Evolutionary conservation across 768 basidiomycete genomes (phyloP), one percentile per base, ranked within the genome.

Genomic region (Boletus sp.): DNA sequence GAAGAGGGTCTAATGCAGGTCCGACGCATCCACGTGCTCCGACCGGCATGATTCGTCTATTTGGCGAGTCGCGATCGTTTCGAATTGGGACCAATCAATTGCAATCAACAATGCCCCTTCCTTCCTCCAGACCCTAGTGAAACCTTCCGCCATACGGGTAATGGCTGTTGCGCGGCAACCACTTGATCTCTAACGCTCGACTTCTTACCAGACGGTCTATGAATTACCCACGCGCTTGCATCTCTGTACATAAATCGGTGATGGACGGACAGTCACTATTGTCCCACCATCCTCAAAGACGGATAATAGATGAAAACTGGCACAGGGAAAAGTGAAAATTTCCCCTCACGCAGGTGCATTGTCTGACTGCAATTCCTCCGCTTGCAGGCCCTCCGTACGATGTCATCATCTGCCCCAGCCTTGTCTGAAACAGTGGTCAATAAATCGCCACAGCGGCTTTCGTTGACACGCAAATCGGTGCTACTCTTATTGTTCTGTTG

Each of bases 401-500:
- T 69, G 64, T 43, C 35, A 13, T 27, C 41, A 50, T 41, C 47
- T 38, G 11, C 41, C 2, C 15, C 40, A 19, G 7, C 29, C 21
- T 42, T 50, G 2, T 7, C 19, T 19, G 45, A 53, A 33, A 56
- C 49, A 5, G 19, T 43, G 32, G 27, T 42, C 37, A 50, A 61
- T 39, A 39, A 39, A 32, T 38, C 25, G 1, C 42, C 54, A 27
- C 55, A 52, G 19, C 45, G 3, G 21, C 55, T 69, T 49, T 72
- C 66, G 35, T 53, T 44, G 45, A 46, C 54, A 34, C 67, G 62
- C 51, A 75, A 67, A 62, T 50, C 46, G 2, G 19, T 67, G 21
- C 53, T 79, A 15, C 64, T 80, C 1, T 29, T 58, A 11, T 53
- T 76, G 11, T 72, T 79, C 35, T 78, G 75, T 56, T 64, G 72